phyloP scores from a whole-genome alignment of 306 rosid species.

The Inga oerstediana region DNA sequence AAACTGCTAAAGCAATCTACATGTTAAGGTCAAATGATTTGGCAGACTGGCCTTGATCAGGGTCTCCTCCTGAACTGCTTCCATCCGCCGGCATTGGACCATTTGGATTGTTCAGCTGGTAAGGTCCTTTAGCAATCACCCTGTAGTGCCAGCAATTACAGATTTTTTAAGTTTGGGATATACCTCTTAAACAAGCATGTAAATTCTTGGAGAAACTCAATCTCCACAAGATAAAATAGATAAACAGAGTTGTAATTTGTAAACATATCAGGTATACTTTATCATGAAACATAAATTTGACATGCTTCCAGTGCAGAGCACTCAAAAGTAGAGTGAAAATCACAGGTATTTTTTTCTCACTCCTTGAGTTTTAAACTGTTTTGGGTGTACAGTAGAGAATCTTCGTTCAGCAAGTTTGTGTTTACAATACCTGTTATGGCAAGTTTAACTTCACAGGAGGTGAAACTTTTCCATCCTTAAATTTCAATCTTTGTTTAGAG shows the following conservation, averaged over 20 bases:
- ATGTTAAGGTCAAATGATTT: slow-evolving; percentile 65
- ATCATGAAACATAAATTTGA: not conserved
- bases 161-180: not conserved
- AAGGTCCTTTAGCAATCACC: slow-evolving; percentile 71
- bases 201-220: not conserved
- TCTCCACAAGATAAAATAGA: not conserved
- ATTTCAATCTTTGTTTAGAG: not conserved
- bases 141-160: slow-evolving; percentile 38
- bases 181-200: not conserved
- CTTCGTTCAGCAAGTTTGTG: not conserved
- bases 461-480: not conserved
- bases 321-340: not conserved
- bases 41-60: slow-evolving; percentile 44
- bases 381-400: not conserved
- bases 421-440: not conserved
- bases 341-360: not conserved
- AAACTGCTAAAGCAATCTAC: slow-evolving; percentile 39
- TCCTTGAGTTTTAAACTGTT: not conserved
- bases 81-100: slow-evolving; percentile 45
- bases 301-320: not conserved
- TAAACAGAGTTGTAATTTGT: not conserved
- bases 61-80: slow-evolving; percentile 42
- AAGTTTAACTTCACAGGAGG: not conserved
- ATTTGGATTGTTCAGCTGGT: slow-evolving; percentile 56
- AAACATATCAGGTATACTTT: not conserved